Percentiles rank a stretch among this genome's conserved stretches.
Conservation (phyloP, 257 asterid genomes). For the Galeopsis tetrahit region DNA sequence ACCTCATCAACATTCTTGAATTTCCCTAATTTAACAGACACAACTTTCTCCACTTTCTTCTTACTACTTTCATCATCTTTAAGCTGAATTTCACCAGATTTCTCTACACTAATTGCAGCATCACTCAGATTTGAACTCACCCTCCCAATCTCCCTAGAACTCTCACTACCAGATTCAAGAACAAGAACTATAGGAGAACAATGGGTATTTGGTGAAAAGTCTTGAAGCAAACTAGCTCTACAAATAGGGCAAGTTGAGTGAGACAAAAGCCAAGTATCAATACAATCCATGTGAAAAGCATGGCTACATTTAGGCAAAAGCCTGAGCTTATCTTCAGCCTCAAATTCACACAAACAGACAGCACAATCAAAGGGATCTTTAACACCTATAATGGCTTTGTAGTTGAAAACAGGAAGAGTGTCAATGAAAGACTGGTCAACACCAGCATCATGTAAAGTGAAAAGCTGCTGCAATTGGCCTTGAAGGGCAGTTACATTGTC, state of each 20-base stretch:
- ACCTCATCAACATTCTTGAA: constrained; percentile 64
- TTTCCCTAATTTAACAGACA: constrained; percentile 83
- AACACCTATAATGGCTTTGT: constrained; percentile 83
- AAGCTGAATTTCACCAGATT: constrained; percentile 59
- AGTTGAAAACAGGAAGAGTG: constrained; percentile 74
- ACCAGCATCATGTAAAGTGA: constrained; percentile 86
- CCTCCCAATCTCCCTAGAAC: constrained; percentile 66
- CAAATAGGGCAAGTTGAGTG: constrained; percentile 98
- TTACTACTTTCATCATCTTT: constrained; percentile 41
- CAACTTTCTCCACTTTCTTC: constrained; percentile 52
- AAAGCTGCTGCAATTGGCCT: constrained; percentile 96
- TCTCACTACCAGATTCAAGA: constrained; percentile 84
- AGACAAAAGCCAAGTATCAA: constrained; percentile 93
- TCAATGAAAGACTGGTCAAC: constrained; percentile 96
- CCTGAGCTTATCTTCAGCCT: constrained; percentile 76
- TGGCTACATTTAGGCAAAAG: constrained; percentile 90
- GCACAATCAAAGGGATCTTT: constrained; percentile 96
- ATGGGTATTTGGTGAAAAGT: constrained; percentile 42
- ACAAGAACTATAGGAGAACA: constrained; percentile 73
- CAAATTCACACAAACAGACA: constrained; percentile 91
- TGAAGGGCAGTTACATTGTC: constrained; percentile 76
- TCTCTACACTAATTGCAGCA: constrained; percentile 27
- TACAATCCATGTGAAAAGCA: constrained; percentile 95
- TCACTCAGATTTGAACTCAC: constrained; percentile 59
- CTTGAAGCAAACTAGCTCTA: constrained; percentile 71